Base-by-base conservation (phyloP, 371 early-diverging fungal genomes). In the Mucor saturninus region DNA sequence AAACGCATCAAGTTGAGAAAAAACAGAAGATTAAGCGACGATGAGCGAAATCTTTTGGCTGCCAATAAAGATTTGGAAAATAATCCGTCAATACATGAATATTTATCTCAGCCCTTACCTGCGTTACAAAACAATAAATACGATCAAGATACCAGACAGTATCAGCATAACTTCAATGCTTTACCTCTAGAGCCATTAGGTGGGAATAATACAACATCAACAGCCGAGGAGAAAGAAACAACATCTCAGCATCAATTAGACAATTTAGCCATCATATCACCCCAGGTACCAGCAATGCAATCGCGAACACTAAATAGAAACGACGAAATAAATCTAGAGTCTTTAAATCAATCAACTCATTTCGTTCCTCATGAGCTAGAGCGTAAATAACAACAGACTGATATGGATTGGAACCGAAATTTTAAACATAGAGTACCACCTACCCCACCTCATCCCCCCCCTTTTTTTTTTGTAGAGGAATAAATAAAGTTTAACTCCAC, bases 1-100 rank as follows among this genome's bases (percentile, higher is more conserved):
- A 82, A 82, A 37, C 77, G 82, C 0, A 65, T 71, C 9, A 68
- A 77, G 21, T 52, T 77, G 10, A 52, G 54, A 54, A 69, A 65
- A 40, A 53, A 61, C 26, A 43, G 65, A 37, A 50, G 64, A 38
- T 29, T 61, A 21, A 69, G 69, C 28, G 69, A 65, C 13, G 69
- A 69, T 38, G 64, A 69, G 48, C 51, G 38, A 8, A 61, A 65
- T 51, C 42, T 69, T 42, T 26, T 69, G 28, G 30, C 59, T 13
- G 43, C 35, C 0, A 30, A 56, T 50, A 30, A 48, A 5, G 63
- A 48, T 32, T 11, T 42, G 14, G 63, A 61, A 13, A 57, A 56
- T 6, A 21, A 26, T 10, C n/a, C 59, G 2, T 42, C 42, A 3
- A 48, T 60, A 15, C 61, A 56, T 43, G 69, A 69, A 29, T 69